Percentiles rank a stretch among this genome's conserved stretches.
Conservation (phyloP, 1,139 yeast genomes). For the Candida sanyaensis region DNA sequence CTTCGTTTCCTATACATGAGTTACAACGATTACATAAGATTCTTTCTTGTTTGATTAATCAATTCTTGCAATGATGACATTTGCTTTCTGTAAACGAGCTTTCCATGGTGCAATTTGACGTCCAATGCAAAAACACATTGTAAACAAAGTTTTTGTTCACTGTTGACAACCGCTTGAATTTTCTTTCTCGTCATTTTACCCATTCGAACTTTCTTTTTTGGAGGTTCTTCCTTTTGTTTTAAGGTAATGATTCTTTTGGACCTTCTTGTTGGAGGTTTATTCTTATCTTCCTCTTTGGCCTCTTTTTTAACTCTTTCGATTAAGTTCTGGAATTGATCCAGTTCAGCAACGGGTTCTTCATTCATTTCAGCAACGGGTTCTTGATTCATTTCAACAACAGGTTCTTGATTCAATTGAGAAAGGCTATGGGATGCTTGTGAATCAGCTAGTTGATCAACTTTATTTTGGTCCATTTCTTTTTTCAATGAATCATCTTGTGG, state of each 20-base stretch:
- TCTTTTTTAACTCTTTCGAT: constrained; percentile 18
- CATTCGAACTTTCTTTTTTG: background rate
- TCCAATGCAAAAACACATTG: constrained; percentile 16
- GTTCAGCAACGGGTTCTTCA: no score
- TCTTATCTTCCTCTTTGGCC: constrained; percentile 4
- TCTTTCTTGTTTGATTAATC: constrained; percentile 15
- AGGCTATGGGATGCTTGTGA: constrained; percentile 9
- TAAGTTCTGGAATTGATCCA: constrained; percentile 18
- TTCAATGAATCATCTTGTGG: constrained; percentile 8
- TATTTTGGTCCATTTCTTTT: background rate
- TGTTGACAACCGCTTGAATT: constrained; percentile 17
- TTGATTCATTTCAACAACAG: no score
- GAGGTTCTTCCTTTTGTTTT: background rate
- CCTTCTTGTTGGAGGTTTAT: constrained; percentile 6
- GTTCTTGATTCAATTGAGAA: constrained; percentile 4
- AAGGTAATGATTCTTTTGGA: constrained; percentile 9
- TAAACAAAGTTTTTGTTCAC: constrained; percentile 22
- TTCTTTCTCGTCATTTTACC: background rate
- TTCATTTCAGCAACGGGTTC: no score
- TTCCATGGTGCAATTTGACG: constrained; percentile 21
- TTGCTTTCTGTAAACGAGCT: constrained; percentile 21
- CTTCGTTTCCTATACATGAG: background rate
- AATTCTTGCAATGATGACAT: constrained; percentile 23
- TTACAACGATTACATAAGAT: constrained; percentile 6
- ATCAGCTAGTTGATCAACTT: constrained; percentile 6